phyloP scores from a whole-genome alignment of 1,139 yeast species.

The Kluyveromyces marxianus region DNA sequence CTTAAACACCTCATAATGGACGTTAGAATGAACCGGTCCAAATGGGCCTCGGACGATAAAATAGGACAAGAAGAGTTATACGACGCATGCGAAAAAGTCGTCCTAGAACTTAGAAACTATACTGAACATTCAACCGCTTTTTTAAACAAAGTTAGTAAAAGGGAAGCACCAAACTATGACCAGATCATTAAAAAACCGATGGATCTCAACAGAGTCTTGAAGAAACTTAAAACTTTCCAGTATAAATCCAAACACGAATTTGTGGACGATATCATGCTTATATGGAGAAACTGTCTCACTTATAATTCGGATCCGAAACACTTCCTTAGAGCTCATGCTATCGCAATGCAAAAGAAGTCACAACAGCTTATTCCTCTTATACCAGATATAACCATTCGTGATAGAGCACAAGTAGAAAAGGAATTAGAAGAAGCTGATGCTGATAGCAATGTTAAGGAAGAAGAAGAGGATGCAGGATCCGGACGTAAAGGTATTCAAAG shows the following conservation, averaged over 20 bases:
- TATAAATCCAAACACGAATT: slow-evolving; percentile 81
- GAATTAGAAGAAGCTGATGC: slow-evolving; percentile 51
- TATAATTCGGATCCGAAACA: slow-evolving; percentile 96
- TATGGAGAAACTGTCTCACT: slow-evolving; percentile 90
- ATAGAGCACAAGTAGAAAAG: slow-evolving; percentile 77
- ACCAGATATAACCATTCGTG: slow-evolving; percentile 79
- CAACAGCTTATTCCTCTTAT: slow-evolving; percentile 68
- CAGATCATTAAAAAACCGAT: slow-evolving; percentile 85
- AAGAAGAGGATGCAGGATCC: slow-evolving; percentile 27
- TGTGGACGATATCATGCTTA: slow-evolving; percentile 87
- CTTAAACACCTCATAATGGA: slow-evolving; percentile 80
- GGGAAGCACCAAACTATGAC: slow-evolving; percentile 97
- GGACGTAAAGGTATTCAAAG: slow-evolving; percentile 28
- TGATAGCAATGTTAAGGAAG: slow-evolving; percentile 24
- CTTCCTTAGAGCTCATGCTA: slow-evolving; percentile 81
- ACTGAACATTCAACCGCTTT: slow-evolving; percentile 98
- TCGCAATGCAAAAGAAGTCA: slow-evolving; percentile 93
- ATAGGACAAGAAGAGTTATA: slow-evolving; percentile 96
- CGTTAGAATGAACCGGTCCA: slow-evolving; percentile 88
- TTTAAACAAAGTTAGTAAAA: slow-evolving; percentile 83
- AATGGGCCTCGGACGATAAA: slow-evolving; percentile 93
- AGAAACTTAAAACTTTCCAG: slow-evolving; percentile 72
- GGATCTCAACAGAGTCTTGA: slow-evolving; percentile 94
- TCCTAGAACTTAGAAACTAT: slow-evolving; percentile 77
- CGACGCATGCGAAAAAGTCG: slow-evolving; percentile 95